phyloP scores from a whole-genome alignment of 2,329 filamentous ascomycete species.

The Apiospora hydei region DNA sequence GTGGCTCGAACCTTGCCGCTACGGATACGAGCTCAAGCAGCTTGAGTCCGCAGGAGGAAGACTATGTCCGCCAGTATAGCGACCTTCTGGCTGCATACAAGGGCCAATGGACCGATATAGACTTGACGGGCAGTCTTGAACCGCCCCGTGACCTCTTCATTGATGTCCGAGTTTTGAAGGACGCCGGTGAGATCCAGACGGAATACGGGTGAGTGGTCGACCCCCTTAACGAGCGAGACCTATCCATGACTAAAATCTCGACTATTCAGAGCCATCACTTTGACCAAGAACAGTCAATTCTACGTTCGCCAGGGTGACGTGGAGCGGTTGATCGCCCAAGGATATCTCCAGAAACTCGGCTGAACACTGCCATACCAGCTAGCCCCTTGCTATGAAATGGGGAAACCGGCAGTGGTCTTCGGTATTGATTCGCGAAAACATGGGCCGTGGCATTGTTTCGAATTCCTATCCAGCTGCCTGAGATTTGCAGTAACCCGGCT shows the following conservation, averaged over 20 bases:
- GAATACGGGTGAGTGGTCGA: slow-evolving; percentile 82
- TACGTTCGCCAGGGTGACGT: slow-evolving; percentile 97
- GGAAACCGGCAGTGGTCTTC: slow-evolving; percentile 7
- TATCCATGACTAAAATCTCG: slow-evolving; percentile 10
- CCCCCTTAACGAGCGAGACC: slow-evolving; percentile 21
- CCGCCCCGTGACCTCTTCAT: slow-evolving; percentile 97
- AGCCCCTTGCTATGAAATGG: neutral
- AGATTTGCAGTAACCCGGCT: neutral
- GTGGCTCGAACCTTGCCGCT: slow-evolving; percentile 45
- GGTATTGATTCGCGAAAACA: neutral
- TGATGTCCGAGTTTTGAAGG: slow-evolving; percentile 93
- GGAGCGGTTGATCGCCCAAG: slow-evolving; percentile 90
- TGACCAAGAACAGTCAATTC: slow-evolving; percentile 98
- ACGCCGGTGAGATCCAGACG: slow-evolving; percentile 97
- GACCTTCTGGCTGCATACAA: slow-evolving; percentile 96
- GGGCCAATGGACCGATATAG: slow-evolving; percentile 97
- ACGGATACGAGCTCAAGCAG: slow-evolving; percentile 70
- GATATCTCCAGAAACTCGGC: slow-evolving; percentile 89
- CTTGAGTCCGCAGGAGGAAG: slow-evolving; percentile 93
- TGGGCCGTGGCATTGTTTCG: neutral
- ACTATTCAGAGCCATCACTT: slow-evolving; percentile 77
- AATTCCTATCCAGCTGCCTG: neutral
- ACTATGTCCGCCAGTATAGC: slow-evolving; percentile 91
- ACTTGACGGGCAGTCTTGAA: slow-evolving; percentile 91
- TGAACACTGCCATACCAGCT: slow-evolving; percentile 52